phyloP scores from a whole-genome alignment of 805 yeast genomes.

The Candida chauliodis region DNA sequence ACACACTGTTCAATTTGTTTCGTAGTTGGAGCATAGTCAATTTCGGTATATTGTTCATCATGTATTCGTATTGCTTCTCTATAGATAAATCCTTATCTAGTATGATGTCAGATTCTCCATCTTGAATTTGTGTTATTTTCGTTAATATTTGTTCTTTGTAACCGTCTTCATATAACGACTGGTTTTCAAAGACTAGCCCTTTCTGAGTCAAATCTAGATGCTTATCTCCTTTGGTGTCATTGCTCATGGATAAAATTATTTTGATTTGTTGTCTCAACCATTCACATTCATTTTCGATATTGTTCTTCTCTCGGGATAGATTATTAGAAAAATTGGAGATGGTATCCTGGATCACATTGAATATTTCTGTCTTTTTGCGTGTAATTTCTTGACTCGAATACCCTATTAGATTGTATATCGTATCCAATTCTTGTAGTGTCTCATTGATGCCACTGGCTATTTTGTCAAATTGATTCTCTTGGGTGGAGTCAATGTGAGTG shows the following conservation, averaged over 20 bases:
- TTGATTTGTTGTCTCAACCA: constrained; percentile 43
- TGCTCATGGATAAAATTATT: constrained; percentile 36
- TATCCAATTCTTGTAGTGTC: constrained; percentile 40
- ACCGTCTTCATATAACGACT: constrained; percentile 24
- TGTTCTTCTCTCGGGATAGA: constrained; percentile 34
- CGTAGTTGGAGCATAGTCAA: constrained; percentile 30
- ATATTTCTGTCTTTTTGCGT: constrained; percentile 47
- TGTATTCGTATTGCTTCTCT: constrained; percentile 23
- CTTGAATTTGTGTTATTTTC: constrained; percentile 10
- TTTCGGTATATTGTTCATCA: constrained; percentile 22
- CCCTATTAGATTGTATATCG: constrained; percentile 52
- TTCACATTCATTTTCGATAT: constrained; percentile 41
- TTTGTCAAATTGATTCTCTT: constrained; percentile 21
- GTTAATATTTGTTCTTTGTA: constrained; percentile 23
- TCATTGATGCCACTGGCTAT: constrained; percentile 32
- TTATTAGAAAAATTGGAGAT: constrained; percentile 36
- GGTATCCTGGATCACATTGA: constrained; percentile 46
- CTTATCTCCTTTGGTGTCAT: constrained; percentile 31
- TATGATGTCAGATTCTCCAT: constrained; percentile 1
- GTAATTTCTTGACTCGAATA: constrained; percentile 48
- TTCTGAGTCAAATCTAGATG: constrained; percentile 19
- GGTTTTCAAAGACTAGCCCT: constrained; percentile 31
- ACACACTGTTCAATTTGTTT: constrained; percentile 29
- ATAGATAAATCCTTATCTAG: constrained; percentile 10
- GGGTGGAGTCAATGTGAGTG: constrained; percentile 1